A percentile compares a stretch with the other conserved stretches of the same genome.
phyloP scores from a whole-genome alignment of 345 rosid species.

The Nasturtium officinale region DNA sequence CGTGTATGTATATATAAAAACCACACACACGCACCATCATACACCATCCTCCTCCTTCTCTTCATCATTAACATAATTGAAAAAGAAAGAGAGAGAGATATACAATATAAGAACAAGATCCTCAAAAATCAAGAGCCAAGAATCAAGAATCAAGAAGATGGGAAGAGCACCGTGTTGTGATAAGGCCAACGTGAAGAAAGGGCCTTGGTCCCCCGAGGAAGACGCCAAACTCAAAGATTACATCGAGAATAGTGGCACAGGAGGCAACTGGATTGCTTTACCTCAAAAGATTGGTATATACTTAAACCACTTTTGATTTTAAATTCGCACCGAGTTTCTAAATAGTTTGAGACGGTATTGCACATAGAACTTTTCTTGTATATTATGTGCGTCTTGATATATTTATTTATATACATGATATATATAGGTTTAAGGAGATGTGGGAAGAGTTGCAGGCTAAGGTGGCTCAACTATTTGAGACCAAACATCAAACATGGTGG shows the following conservation, averaged over 20 bases:
- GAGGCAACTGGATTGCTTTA: conserved; percentile 87
- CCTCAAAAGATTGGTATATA: conserved; percentile 70
- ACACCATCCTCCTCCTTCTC: conserved; percentile 15
- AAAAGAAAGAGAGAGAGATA: conserved; percentile 22
- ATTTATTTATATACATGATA: not conserved
- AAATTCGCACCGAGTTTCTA: not conserved
- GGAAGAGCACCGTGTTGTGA: conserved; percentile 96
- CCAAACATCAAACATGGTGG: conserved; percentile 77
- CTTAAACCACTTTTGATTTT: conserved; percentile 6
- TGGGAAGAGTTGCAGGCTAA: conserved; percentile 79
- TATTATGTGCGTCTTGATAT: not conserved
- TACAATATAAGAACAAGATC: conserved; percentile 2
- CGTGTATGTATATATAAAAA: conserved; percentile 37
- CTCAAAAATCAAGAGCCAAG: conserved; percentile 23
- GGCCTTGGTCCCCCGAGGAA: conserved; percentile 94
- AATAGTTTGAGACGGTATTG: not conserved
- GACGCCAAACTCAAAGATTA: conserved; percentile 77
- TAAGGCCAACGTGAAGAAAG: conserved; percentile 85
- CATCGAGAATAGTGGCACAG: conserved; percentile 71
- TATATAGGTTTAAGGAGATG: conserved; percentile 63
- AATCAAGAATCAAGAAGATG: conserved; percentile 47
- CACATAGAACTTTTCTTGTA: not conserved
- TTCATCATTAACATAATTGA: conserved; percentile 31
- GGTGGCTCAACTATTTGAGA: conserved; percentile 85
- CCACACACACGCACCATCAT: conserved; percentile 41